A percentile compares a stretch with the other conserved stretches of the same genome.
Evolutionary conservation across 495 filamentous ascomycete genomes (phyloP).

Genomic region (Venustampulla echinocandica): DNA sequence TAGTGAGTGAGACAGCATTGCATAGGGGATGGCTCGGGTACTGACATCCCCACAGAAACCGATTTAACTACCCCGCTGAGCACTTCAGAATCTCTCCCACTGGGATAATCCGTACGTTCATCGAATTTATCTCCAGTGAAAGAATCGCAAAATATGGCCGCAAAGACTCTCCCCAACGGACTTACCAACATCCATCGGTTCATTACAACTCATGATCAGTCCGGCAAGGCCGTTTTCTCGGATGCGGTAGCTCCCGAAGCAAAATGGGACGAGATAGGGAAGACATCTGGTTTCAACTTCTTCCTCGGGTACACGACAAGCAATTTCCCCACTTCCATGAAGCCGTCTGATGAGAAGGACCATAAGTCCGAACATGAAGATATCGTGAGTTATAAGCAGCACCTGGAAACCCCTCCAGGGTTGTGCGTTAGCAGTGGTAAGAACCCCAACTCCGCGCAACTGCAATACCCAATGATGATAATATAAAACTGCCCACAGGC

Average conservation of each 20-base stretch:
- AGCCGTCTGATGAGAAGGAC: neutral
- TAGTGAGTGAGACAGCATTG: no score
- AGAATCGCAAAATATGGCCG: no score
- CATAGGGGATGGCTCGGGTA: no score
- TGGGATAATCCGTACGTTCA: no score
- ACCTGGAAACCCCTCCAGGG: constrained; percentile 1
- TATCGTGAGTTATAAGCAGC: constrained; percentile 6
- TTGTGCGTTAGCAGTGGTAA: constrained; percentile 4
- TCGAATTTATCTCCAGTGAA: no score
- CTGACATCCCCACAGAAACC: no score
- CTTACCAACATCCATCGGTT: constrained; percentile 1
- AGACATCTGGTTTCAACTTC: neutral
- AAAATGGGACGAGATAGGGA: neutral
- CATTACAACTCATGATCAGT: constrained; percentile 3
- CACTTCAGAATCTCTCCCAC: no score
- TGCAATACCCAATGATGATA: neutral
- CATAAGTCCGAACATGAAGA: neutral
- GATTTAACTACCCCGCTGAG: no score
- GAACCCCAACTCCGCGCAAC: neutral
- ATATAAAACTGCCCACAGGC: neutral
- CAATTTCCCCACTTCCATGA: constrained; percentile 6
- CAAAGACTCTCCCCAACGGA: constrained; percentile 2
- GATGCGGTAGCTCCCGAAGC: neutral
- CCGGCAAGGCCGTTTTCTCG: constrained; percentile 5
- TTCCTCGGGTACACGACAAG: constrained; percentile 9